Conservation (phyloP, 495 filamentous ascomycete species). For the Articulospora tetracladia region DNA sequence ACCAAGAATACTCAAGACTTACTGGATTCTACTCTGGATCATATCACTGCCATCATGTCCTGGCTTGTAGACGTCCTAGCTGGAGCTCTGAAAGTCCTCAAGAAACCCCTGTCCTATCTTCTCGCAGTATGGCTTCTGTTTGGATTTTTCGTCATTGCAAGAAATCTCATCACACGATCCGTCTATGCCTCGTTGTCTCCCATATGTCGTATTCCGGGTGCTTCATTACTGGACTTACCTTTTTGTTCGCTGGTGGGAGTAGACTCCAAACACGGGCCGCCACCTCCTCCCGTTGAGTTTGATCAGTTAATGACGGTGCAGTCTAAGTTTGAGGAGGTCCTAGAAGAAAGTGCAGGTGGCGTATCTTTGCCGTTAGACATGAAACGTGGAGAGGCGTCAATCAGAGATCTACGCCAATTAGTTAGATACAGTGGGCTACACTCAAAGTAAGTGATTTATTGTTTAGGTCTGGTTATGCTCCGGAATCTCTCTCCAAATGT, state of each 20-base stretch:
- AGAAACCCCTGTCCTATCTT: conserved; percentile 50
- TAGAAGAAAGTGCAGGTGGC: conserved; percentile 55
- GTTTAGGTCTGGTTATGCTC: neutral
- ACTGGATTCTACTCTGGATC: conserved; percentile 12
- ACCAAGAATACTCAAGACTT: conserved; percentile 8
- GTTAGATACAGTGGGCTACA: conserved; percentile 35
- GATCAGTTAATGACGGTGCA: conserved; percentile 65
- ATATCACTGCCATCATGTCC: conserved; percentile 24
- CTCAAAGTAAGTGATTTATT: conserved; percentile 22
- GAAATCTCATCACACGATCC: conserved; percentile 47
- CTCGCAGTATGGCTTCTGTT: conserved; percentile 48
- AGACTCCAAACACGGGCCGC: conserved; percentile 17
- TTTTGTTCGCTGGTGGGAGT: conserved; percentile 45
- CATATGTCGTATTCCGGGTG: conserved; percentile 60
- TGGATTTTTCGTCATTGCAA: conserved; percentile 42
- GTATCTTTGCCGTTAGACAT: conserved; percentile 62
- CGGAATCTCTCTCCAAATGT: no score
- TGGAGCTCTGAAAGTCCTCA: conserved; percentile 44
- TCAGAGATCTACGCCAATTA: conserved; percentile 68
- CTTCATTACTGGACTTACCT: conserved; percentile 50
- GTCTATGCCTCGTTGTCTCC: conserved; percentile 52
- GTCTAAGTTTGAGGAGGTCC: conserved; percentile 58
- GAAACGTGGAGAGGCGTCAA: conserved; percentile 65
- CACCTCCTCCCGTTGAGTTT: conserved; percentile 49
- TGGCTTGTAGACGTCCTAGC: conserved; percentile 48